Evolutionary conservation across 129 eudicot species (phyloP), one percentile per base, ranked within the genome.

Genomic region (Rutidosis leptorrhynchoides): DNA sequence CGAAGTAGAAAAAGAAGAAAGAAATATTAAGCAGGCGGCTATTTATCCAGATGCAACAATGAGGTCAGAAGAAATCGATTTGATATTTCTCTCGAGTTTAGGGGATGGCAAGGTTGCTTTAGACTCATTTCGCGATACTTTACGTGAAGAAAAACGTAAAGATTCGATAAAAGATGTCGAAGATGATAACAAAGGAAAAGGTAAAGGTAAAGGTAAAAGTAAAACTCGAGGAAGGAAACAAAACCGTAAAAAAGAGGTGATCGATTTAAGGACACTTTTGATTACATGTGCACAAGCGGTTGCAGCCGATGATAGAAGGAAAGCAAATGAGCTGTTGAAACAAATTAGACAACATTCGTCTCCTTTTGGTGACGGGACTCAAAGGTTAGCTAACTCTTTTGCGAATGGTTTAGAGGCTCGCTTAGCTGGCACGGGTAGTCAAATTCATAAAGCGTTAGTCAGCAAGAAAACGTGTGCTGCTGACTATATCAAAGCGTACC

Each of bases 321-420:
- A 78, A 32, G 95, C 88, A 30, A 74, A 64, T 68, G 98, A 85
- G 7, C 71, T 85, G 1, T 71, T 93, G 21, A 67, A 74, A 28
- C 76, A 77, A 52, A 82, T 93, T 6, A 78, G 95, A 66, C 79
- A 69, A 21, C 87, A 93, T 55, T 70, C 98, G 5, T 83, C 92
- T 46, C 80, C 96, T 22, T 71, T 42, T 19, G 98, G 98, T 11
- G 96, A 89, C 49, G 96, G 96, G 16, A 68, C 57, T 19, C 89
- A 93, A 66, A 79, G 98, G 57, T 58, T 93, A 74, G 95, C 98
- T n/a, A 79, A 85, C 69, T 78, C 76, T 62, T 82, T 85, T 32
- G 98, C 95, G 25, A 69, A 86, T 62, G 96, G 85, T 45, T 82
- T 92, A 2, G 95, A 85, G 82, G 95, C 98, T 19, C 98, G 98